phyloP scores from a whole-genome alignment of 208 protist species.

The Trypanosoma cruzi region DNA sequence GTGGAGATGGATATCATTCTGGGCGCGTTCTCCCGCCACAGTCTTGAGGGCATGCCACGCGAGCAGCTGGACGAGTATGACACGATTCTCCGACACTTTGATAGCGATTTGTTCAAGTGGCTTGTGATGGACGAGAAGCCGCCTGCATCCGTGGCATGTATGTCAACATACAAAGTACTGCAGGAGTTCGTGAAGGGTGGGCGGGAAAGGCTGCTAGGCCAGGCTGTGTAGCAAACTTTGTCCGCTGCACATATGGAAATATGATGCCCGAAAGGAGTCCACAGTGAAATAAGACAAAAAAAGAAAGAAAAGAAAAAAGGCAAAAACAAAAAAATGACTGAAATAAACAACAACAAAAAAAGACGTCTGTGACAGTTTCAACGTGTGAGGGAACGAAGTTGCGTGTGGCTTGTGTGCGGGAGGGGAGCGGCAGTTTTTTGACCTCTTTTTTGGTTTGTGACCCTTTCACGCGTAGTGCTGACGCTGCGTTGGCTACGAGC shows the following conservation, averaged over 20 bases:
- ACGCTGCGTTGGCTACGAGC: neutral
- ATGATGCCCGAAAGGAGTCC: too few relatives aligned
- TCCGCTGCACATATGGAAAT: neutral
- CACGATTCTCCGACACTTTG: constrained; percentile 77
- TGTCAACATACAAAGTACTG: constrained; percentile 48
- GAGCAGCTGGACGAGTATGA: constrained; percentile 84
- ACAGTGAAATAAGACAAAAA: neutral
- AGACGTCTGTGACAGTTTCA: neutral
- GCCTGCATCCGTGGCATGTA: constrained; percentile 48
- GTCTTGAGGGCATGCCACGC: constrained; percentile 42
- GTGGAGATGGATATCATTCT: constrained; percentile 92
- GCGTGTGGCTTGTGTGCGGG: too few relatives aligned
- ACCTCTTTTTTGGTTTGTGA: too few relatives aligned
- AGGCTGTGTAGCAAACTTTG: constrained; percentile 7
- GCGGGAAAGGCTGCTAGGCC: constrained; percentile 53
- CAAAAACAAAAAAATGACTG: neutral
- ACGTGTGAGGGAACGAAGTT: neutral
- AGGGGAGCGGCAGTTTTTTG: too few relatives aligned
- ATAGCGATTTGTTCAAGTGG: constrained; percentile 88
- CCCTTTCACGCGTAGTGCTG: neutral
- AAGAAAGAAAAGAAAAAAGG: neutral
- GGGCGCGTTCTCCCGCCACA: constrained; percentile 72
- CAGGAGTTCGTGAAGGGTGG: constrained; percentile 67
- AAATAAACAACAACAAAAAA: neutral
- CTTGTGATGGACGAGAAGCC: constrained; percentile 67